Base-by-base conservation (phyloP, 352 stramenopile genomes). In the Halophytophthora polymorphica region DNA sequence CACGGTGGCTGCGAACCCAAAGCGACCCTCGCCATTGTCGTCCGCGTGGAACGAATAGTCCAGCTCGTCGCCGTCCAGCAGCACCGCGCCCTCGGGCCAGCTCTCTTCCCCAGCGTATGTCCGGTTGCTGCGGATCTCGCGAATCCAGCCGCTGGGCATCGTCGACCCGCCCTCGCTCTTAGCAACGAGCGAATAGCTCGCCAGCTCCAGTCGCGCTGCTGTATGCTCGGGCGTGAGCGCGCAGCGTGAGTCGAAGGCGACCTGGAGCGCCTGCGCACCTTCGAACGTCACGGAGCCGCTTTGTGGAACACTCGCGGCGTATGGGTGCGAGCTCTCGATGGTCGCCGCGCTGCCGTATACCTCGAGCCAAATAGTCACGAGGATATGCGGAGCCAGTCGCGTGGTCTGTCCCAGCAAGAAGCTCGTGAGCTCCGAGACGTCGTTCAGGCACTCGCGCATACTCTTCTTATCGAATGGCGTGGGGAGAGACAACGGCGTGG, bases 341-440 rank as follows among this genome's bases (percentile, higher is more conserved):
- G 88, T 70, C 11, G 45, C 61, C 3, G 66, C 66, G 11, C 68
- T 70, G 17, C 83, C 83, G 44, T 86, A 90, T n/a, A 87, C 73
- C 19, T 92, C 83, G 2, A 94, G 52, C 83, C 83, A 94, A 28
- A 92, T 82, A 13, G 79, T 59, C 31, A 78, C 57, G 14, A 92
- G 46, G 2, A 89, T 59, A 49, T 88, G 75, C 12, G 75, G 50
- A 13, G 82, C 66, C 3, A 94, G 48, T 25, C 39, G 44, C 5
- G 68, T 52, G 0, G 53, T 69, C 39, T 88, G 58, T 22, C 77
- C 68, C 2, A 91, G 60, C 13, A 93, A 50, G 54, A 93, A 93
- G 12, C 55, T 67, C 6, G 74, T 64, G 6, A 94, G 54, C 2
- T 66, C 55, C 3, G 58, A 58, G 1, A 90, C 61, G 40, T 90